Base-by-base conservation (phyloP, 306 rosid genomes). In the Dryas alaskensis region DNA sequence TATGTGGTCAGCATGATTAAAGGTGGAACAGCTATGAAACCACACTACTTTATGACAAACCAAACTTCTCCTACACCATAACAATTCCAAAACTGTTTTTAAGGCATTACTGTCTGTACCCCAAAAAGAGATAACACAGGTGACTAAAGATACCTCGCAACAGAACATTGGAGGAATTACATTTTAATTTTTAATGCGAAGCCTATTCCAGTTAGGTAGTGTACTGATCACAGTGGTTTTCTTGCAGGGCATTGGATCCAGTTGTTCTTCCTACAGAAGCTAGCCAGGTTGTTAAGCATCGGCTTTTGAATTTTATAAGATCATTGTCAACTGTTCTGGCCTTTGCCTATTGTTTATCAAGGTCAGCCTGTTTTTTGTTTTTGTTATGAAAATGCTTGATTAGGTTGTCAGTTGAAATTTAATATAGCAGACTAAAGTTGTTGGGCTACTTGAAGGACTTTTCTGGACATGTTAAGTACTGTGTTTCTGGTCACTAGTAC, bases 321-420 rank as follows among this genome's bases (percentile, higher is more conserved):
- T 91, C 98, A 10, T 81, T 93, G 84, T 91, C 98, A 5, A 89
- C 94, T 49, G 96, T 93, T 61, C 80, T 93, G 78, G 87, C 98
- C 75, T 87, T 87, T 6, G 92, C 98, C 71, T 93, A 87, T 85
- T 93, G 97, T 83, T 81, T 91, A 84, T 91, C 98, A 77, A 88
- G 97, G 98, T 93, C 50, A 69, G 88, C 62, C 60, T 74, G 16
- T 74, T 78, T 75, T 69, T 71, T 73, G 59, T 51, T 45, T 71
- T 57, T 13, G n/a, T 65, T 14, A 31, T 27, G 61, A 8, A 55
- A 53, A 7, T 59, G 31, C 27, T 61, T 14, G 45, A 25, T 55
- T 58, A 46, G 13, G 40, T 13, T 75, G 16, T 10, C 53, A 22
- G 54, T 8, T 14, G 7, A 62, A 60, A 40, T 39, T 12, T 17